Evolutionary conservation across 2,329 filamentous ascomycete species (phyloP).

Genomic region (Aspergillus ibericus): DNA sequence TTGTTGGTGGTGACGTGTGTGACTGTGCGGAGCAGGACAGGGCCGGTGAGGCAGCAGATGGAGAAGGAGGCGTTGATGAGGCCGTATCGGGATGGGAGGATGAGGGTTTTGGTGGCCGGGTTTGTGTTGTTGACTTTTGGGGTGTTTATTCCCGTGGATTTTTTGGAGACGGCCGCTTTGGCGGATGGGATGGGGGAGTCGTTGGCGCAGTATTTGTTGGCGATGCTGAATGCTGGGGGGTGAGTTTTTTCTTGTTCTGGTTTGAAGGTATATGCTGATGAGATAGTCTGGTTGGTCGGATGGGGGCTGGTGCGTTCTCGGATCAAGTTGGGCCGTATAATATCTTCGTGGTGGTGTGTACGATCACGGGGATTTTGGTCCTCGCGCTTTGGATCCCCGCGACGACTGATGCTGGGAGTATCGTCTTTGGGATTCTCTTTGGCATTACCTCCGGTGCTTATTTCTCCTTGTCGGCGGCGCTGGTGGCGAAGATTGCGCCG

Average conservation of each 20-base stretch:
- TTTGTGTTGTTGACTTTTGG: constrained; percentile 3
- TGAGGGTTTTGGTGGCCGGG: not conserved
- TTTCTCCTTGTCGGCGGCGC: constrained; percentile 1
- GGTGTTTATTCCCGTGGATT: constrained; percentile 19
- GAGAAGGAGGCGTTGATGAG: not conserved
- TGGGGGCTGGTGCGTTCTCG: not conserved
- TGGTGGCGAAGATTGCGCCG: constrained; percentile 4
- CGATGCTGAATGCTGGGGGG: constrained; percentile 8
- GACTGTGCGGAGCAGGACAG: not conserved
- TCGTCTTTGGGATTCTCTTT: constrained; percentile 4
- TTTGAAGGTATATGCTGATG: not conserved
- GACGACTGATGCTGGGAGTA: not conserved
- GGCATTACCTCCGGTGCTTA: constrained; percentile 7
- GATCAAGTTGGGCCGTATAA: constrained; percentile 8
- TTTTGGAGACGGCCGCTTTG: not conserved
- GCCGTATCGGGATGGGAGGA: not conserved
- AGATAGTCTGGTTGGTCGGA: constrained; percentile 5
- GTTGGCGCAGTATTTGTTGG: not conserved
- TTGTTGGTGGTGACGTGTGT: constrained; percentile 39
- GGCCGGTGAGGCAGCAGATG: not conserved
- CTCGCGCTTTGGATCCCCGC: constrained; percentile 10
- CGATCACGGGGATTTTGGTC: constrained; percentile 1
- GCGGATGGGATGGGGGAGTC: not conserved
- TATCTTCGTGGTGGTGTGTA: constrained; percentile 2
- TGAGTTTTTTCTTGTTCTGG: not conserved